Evolutionary conservation across 495 filamentous ascomycete species (phyloP), one percentile per base, ranked within the genome.

Genomic region (Podospora pseudocomata): DNA sequence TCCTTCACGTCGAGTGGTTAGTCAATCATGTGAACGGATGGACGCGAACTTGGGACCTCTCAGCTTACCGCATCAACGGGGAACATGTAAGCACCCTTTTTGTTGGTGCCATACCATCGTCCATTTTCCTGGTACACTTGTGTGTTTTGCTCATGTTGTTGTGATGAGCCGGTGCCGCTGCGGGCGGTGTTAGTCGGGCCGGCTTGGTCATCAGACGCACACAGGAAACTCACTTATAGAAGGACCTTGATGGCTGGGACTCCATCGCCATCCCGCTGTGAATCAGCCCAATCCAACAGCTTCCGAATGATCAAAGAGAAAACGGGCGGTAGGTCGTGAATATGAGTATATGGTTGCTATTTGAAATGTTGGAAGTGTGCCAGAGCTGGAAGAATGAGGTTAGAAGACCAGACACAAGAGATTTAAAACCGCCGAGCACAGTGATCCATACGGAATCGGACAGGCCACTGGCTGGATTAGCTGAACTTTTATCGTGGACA

Each of bases 21-120:
- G 77, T 76, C 44, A 54, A 67, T 49, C 27, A 11, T 49, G 26
- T 39, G 57, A 23, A 23, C 23, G 23, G 23, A 28, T n/a, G 3
- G 39, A 11, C 15, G 39, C 13, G 39, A 49, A 16, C 39, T 49
- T 9, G 5, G 15, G 39, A 32, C 3, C 6, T 49, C 39, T 54
- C 44, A 70, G 44, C 77, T 55, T 73, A 88, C 87, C 80, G 89
- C 87, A 68, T 89, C 87, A 67, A 85, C 84, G 23, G 87, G 87
- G 63, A 86, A 87, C 81, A 88, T 83, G 74, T 88, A 89, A 34
- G 83, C 80, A 56, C 86, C 87, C 67, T 78, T 82, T 63, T 81
- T 78, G 73, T 80, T 88, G 6, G 79, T 84, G 68, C 86, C 84
- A 69, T 86, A 88, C 57, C 76, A 77, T 66, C 86, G 80, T 5